phyloP scores from a whole-genome alignment of 2,329 filamentous ascomycete genomes.

The Venturia carpophila region DNA sequence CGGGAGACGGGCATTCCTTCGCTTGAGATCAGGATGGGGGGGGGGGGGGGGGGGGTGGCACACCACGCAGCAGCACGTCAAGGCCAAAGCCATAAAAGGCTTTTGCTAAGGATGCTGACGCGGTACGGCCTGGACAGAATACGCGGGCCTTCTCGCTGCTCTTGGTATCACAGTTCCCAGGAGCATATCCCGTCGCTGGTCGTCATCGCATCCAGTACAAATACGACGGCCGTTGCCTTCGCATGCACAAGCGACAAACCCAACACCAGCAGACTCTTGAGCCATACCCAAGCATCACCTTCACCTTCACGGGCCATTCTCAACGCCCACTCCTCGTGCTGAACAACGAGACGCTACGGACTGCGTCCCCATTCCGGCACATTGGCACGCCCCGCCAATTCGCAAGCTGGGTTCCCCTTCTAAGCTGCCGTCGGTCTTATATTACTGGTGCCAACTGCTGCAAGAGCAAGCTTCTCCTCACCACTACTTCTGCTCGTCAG shows the following conservation, averaged over 20 bases:
- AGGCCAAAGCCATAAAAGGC: background rate
- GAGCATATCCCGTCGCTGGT: background rate
- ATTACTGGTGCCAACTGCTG: conserved; percentile 13
- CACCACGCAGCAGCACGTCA: background rate
- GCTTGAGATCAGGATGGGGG: background rate
- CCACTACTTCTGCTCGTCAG: conserved; percentile 5
- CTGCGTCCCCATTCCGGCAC: background rate
- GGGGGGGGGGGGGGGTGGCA: background rate
- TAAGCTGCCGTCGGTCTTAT: background rate
- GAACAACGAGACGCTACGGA: conserved; percentile 1
- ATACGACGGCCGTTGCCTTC: background rate
- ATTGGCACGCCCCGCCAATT: background rate
- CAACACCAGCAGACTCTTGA: background rate
- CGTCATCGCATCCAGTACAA: background rate
- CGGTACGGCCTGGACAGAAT: conserved; percentile 5
- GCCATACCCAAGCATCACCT: background rate
- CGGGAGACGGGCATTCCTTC: conserved; percentile 2
- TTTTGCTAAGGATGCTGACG: conserved; percentile 7
- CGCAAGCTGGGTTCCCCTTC: background rate
- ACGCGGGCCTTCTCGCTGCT: conserved; percentile 2
- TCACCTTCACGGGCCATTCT: background rate
- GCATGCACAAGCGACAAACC: background rate
- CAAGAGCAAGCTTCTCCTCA: conserved; percentile 10
- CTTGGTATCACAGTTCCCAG: background rate
- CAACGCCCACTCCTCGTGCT: background rate